These are phyloP conservation scores for Rhodotorula sp. DNA, from an alignment of 1,284 basidiomycete species.

Conservation along the genomic window DNA sequence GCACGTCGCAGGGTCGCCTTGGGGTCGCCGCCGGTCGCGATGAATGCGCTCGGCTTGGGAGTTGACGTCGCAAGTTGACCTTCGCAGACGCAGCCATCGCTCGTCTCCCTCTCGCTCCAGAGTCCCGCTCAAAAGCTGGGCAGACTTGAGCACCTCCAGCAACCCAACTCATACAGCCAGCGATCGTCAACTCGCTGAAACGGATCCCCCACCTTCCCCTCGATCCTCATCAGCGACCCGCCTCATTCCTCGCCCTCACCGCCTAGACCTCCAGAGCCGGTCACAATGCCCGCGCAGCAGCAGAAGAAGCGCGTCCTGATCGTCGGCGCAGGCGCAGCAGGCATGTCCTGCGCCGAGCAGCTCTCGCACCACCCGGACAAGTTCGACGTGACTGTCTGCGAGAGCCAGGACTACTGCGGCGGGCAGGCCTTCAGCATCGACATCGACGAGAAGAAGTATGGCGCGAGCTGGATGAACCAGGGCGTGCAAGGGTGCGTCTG, in stretches of 20 bases:
- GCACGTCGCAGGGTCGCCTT: no score
- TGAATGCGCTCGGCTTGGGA: no score
- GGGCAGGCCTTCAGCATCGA: conserved; percentile 59
- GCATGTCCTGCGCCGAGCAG: conserved; percentile 59
- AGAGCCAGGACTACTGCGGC: conserved; percentile 56
- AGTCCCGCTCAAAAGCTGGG: no score
- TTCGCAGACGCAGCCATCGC: neutral
- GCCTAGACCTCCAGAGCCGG: neutral
- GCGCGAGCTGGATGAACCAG: conserved; percentile 44
- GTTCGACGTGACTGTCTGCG: conserved; percentile 61
- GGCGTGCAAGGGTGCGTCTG: conserved; percentile 40
- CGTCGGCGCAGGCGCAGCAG: conserved; percentile 60
- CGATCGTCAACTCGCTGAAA: neutral
- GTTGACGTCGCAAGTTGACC: neutral
- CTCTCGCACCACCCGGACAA: conserved; percentile 60
- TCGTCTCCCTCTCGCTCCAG: neutral
- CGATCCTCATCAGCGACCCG: neutral
- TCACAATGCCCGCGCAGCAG: neutral
- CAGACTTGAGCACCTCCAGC: neutral
- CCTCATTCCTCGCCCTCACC: neutral
- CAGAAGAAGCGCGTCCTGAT: conserved; percentile 53
- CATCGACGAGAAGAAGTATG: conserved; percentile 50
- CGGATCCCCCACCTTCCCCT: neutral
- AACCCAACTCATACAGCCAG: neutral
- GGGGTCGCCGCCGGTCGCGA: no score